Evolutionary conservation across 768 basidiomycete species (phyloP), one percentile per base, ranked within the genome.

Genomic region (Leucosporidium scottii): DNA sequence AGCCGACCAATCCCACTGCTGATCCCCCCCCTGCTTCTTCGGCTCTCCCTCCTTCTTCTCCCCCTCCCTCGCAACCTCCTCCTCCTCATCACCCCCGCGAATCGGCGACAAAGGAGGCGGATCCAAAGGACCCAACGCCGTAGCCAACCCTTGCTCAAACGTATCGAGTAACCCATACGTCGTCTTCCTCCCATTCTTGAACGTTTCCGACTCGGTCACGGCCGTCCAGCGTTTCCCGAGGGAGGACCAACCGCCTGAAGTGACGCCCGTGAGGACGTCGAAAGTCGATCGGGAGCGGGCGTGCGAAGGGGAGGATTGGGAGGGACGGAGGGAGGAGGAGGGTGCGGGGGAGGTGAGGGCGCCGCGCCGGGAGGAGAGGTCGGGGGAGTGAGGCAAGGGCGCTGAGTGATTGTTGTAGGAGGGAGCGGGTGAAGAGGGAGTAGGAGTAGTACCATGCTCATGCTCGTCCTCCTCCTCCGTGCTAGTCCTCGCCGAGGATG

Each of bases 71-170:
- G n/a, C n/a, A n/a, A n/a, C n/a, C n/a, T n/a, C n/a, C n/a, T n/a
- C n/a, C n/a, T n/a, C n/a, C n/a, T n/a, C n/a, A n/a, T n/a, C n/a
- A n/a, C n/a, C n/a, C n/a, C n/a, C n/a, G n/a, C n/a, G n/a, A n/a
- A 15, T 0, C 4, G 30, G 58, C 21, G 51, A 53, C 30, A 23
- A 53, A 6, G 17, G 20, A 7, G 70, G 71, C 21, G 65, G 65
- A 27, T 73, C 68, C 28, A 73, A 54, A 18, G 72, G 72, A 0
- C 68, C 72, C 1, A 73, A 44, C 2, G 72, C 67, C 17, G 55
- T 44, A 18, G 64, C 62, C 9, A 73, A 36, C 4, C 66, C 64
- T 21, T 64, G 60, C 47, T 73, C 72, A 58, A 73, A 70, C 31
- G 66, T 62, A 17, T 73, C 68, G 49, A 73, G 66, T 2, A 70